Conservation (phyloP, 2,329 filamentous ascomycete species). For the Fusarium multiceps region DNA sequence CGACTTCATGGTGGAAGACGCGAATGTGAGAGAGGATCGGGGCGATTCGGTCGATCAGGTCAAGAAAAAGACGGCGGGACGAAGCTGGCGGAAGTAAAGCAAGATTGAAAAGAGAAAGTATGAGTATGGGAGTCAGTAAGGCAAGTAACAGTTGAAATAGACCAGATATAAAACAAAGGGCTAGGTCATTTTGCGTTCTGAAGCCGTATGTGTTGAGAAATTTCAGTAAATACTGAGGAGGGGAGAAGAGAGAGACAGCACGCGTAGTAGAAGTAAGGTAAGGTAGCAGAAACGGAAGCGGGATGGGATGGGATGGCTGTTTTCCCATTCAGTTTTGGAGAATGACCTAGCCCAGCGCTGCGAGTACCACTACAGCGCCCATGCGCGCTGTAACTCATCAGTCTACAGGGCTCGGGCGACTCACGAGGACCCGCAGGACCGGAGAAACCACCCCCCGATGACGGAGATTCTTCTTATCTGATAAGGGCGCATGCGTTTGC, state of each 20-base stretch:
- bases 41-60: slow-evolving; percentile 39
- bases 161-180: slow-evolving; percentile 30
- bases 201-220: slow-evolving; percentile 29
- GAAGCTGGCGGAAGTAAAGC: slow-evolving; percentile 35
- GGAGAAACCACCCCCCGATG: slow-evolving; percentile 43
- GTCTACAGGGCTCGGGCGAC: slow-evolving; percentile 19
- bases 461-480: slow-evolving; percentile 40
- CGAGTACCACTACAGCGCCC: slow-evolving; percentile 33
- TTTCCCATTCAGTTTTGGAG: slow-evolving; percentile 44
- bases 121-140: slow-evolving; percentile 19
- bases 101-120: slow-evolving; percentile 28
- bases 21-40: slow-evolving; percentile 32
- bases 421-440: slow-evolving; percentile 27
- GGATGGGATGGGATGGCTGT: slow-evolving; percentile 33
- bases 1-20: slow-evolving; percentile 62
- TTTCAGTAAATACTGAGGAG: slow-evolving; percentile 34
- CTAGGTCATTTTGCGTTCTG: slow-evolving; percentile 44
- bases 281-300: slow-evolving; percentile 34
- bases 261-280: slow-evolving; percentile 31
- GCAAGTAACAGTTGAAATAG: slow-evolving; percentile 39
- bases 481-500: slow-evolving; percentile 32
- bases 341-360: slow-evolving; percentile 31
- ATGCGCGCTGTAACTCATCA: slow-evolving; percentile 3
- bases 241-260: slow-evolving; percentile 42
- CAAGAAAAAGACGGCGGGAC: slow-evolving; percentile 32